Conservation (phyloP, 805 yeast species). For the Diddensiella transvaalensis region DNA sequence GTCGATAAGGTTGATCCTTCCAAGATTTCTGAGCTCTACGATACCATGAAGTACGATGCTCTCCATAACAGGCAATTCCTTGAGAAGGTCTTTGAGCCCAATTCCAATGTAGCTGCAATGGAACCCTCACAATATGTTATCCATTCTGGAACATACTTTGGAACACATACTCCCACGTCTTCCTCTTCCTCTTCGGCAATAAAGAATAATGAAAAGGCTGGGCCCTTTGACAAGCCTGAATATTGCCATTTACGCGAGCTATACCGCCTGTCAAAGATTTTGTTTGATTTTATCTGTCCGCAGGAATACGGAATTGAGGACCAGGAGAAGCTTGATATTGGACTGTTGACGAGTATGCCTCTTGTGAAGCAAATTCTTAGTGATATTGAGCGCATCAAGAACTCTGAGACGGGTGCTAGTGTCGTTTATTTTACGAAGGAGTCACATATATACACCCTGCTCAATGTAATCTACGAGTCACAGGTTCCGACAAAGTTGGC, state of each 20-base stretch:
- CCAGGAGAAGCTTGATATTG: slow-evolving; percentile 92
- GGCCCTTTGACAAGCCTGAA: slow-evolving; percentile 70
- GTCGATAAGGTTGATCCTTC: slow-evolving; percentile 98
- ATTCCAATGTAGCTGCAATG: slow-evolving; percentile 35
- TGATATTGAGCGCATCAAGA: slow-evolving; percentile 77
- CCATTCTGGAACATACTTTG: slow-evolving; percentile 9
- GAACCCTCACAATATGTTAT: slow-evolving; percentile 9
- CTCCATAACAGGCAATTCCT: slow-evolving; percentile 88
- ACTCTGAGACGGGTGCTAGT: slow-evolving; percentile 75
- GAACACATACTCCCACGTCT: slow-evolving; percentile 8
- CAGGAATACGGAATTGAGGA: slow-evolving; percentile 98
- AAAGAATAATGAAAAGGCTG: slow-evolving; percentile 30
- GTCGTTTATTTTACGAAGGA: slow-evolving; percentile 94
- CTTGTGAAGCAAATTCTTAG: slow-evolving; percentile 79
- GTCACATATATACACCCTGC: slow-evolving; percentile 88
- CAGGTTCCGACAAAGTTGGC: slow-evolving; percentile 94
- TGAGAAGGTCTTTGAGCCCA: slow-evolving; percentile 74
- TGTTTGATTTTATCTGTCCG: slow-evolving; percentile 96
- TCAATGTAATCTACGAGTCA: slow-evolving; percentile 87
- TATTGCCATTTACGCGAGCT: slow-evolving; percentile 81
- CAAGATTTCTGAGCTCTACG: slow-evolving; percentile 92
- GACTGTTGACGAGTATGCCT: slow-evolving; percentile 89
- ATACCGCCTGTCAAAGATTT: slow-evolving; percentile 82
- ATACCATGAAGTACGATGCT: slow-evolving; percentile 98
- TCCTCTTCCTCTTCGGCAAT: slow-evolving; percentile 26